Conservation (phyloP, 2,329 filamentous ascomycete species). For the Ceratocystis colombiana region DNA sequence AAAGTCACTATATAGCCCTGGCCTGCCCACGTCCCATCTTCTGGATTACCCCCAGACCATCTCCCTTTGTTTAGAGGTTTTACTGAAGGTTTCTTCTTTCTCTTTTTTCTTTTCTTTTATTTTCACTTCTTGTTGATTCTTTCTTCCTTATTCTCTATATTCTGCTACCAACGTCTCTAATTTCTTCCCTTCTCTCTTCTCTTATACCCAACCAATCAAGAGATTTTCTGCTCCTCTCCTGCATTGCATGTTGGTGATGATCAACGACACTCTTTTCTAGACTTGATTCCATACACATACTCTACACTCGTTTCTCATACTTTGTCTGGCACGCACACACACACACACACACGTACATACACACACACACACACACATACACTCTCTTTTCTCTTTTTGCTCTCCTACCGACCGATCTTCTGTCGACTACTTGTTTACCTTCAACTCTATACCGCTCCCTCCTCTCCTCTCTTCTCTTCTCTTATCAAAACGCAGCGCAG, state of each 20-base stretch:
- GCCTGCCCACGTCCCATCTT: neutral
- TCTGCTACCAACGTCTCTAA: neutral
- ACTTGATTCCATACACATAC: slow-evolving; percentile 1
- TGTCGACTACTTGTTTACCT: neutral
- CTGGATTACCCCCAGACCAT: neutral
- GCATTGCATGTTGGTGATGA: slow-evolving; percentile 6
- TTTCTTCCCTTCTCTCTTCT: neutral
- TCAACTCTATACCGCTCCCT: neutral
- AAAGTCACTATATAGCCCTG: slow-evolving; percentile 16
- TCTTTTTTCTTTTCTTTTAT: neutral
- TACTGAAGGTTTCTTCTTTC: neutral
- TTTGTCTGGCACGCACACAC: neutral
- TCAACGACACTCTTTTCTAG: slow-evolving; percentile 9
- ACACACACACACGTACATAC: neutral
- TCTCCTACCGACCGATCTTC: no score
- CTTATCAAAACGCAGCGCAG: no score
- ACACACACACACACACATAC: neutral
- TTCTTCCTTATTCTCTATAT: neutral
- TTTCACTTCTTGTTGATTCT: neutral
- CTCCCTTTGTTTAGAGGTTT: slow-evolving; percentile 9
- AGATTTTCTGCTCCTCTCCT: neutral
- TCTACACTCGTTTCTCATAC: neutral
- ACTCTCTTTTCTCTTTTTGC: neutral
- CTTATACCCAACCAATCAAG: neutral
- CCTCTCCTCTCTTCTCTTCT: neutral